Base-by-base conservation (phyloP, 2,329 filamentous ascomycete species). In the Alternaria hordeiaustralica region DNA sequence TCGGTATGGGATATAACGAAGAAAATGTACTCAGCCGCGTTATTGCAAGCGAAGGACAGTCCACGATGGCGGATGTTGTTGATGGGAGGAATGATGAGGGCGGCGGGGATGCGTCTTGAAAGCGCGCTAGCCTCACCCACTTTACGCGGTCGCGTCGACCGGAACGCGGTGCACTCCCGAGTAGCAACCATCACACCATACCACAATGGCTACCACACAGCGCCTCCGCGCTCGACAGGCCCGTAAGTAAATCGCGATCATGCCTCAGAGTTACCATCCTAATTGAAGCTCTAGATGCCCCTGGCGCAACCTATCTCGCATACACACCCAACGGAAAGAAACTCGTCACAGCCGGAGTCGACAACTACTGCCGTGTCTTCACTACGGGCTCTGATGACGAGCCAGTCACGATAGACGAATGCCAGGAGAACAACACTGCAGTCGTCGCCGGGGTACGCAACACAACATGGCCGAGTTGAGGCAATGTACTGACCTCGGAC, bases 301-400 rank as follows among this genome's bases (percentile, higher is more conserved):
- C 92, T 58, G 96, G 96, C 67, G 88, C 89, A 61, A 98, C 96
- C 3, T 94, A 90, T 72, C 89, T 96, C 70, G 88, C 92, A 67
- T 98, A 98, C 81, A 97, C 94, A 1, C 92, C 93, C 7, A 90
- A 97, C 79, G 96, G 96, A 66, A 87, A 87, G 71, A 92, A 92
- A 73, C 86, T 99, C 61, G 89, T 98, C 69, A 98, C 96, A 11
- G 94, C 94, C 64, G 96, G 96, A 68, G 91, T 93, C 63, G 97
- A 98, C 83, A 96, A 96, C 75, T 93, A 93, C 8, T 94, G 97
- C 74, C 92, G 96, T 54, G 88, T 98, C 54, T 99, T 97, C 84
- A 92, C 91, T 70, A 96, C 94, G 13, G 93, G 93, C 64, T 96
- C 92, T 43, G 92, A 97, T 82, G 94, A 94, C 72, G 96, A 99